These are phyloP conservation scores for Lepidium campestre DNA, from an alignment of 441 rosid species.

Conservation along the genomic window DNA sequence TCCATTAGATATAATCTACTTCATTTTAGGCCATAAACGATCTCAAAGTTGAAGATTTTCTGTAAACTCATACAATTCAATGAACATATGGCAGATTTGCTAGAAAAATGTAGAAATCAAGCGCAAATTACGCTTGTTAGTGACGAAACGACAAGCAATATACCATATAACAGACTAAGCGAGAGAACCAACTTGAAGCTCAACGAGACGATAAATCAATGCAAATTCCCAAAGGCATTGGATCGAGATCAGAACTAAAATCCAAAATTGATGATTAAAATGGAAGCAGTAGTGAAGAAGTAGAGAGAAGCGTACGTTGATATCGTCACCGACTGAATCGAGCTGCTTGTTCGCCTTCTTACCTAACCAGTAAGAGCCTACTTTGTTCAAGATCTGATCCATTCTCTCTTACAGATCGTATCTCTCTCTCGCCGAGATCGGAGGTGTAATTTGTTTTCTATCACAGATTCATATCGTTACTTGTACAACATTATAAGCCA, in stretches of 20 bases:
- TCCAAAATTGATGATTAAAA: background rate
- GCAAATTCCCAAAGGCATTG: background rate
- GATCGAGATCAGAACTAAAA: constrained; percentile 8
- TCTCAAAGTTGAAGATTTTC: background rate
- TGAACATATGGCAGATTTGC: background rate
- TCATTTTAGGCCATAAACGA: background rate
- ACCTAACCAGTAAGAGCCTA: constrained; percentile 71
- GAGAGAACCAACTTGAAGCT: background rate
- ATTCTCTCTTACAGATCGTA: constrained; percentile 24
- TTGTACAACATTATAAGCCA: background rate
- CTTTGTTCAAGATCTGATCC: constrained; percentile 76
- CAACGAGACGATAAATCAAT: background rate
- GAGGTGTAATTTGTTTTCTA: background rate
- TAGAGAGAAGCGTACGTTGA: constrained; percentile 36
- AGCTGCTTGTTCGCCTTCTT: constrained; percentile 64
- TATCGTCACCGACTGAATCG: constrained; percentile 69
- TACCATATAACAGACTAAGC: background rate
- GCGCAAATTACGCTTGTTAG: background rate
- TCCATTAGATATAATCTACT: background rate
- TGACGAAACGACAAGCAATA: constrained; percentile 1
- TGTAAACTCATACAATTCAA: background rate
- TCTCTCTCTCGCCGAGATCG: constrained; percentile 19
- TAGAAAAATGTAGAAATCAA: background rate
- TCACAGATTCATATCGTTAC: constrained; percentile 7
- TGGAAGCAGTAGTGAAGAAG: background rate